Evolutionary conservation across 495 filamentous ascomycete genomes (phyloP).

Genomic region (Aspergillus olivimuriae): DNA sequence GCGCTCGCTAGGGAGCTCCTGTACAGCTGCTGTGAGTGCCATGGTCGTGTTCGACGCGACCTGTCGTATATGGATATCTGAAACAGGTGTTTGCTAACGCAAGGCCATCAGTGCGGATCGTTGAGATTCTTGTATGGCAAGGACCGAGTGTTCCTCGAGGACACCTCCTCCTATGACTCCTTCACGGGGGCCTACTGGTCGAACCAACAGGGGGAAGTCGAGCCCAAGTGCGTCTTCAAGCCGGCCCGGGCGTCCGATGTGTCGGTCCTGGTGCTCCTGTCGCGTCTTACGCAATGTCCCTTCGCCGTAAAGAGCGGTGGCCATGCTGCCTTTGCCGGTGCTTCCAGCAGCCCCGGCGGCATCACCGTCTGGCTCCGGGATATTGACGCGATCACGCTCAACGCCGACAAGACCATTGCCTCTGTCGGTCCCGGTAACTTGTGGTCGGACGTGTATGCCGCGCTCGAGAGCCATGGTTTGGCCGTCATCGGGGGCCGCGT

Average conservation of each 20-base stretch:
- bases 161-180: slow-evolving; percentile 9
- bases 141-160: slow-evolving; percentile 4
- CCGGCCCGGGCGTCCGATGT: slow-evolving; percentile 16
- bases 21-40: neutral
- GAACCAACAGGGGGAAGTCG: slow-evolving; percentile 30
- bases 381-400: neutral
- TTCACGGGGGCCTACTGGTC: slow-evolving; percentile 42
- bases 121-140: slow-evolving; percentile 14
- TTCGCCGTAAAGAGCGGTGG: slow-evolving; percentile 45
- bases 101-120: slow-evolving; percentile 4
- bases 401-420: slow-evolving; percentile 6
- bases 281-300: slow-evolving; percentile 15
- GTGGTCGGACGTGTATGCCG: slow-evolving; percentile 41
- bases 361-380: slow-evolving; percentile 14
- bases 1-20: slow-evolving; percentile 4
- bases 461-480: slow-evolving; percentile 41
- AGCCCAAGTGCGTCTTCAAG: slow-evolving; percentile 22
- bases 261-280: slow-evolving; percentile 14
- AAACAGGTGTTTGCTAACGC: no score
- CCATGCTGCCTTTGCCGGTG: slow-evolving; percentile 25
- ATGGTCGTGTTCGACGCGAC: neutral
- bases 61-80: no score
- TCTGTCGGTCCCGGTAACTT: slow-evolving; percentile 22
- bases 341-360: slow-evolving; percentile 24
- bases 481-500: slow-evolving; percentile 52